Evolutionary conservation across 2,329 filamentous ascomycete species (phyloP).

Genomic region (Apiospora malaysiana): DNA sequence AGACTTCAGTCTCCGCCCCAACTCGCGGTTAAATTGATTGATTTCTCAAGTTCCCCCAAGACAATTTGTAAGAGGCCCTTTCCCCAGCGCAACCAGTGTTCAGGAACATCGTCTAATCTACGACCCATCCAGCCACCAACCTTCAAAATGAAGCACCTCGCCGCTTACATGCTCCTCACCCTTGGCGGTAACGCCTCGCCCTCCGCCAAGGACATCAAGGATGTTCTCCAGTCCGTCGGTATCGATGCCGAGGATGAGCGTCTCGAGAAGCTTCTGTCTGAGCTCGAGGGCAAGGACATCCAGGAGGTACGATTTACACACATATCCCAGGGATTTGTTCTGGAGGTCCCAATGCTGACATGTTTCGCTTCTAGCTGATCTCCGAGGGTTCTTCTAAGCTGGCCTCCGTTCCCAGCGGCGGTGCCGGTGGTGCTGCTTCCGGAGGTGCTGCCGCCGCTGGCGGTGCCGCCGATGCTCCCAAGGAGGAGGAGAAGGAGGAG

Average conservation of each 20-base stretch:
- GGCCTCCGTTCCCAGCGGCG: constrained; percentile 94
- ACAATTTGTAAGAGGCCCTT: constrained; percentile 1
- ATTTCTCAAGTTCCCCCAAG: constrained; percentile 78
- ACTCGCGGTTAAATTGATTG: constrained; percentile 99
- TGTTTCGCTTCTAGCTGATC: constrained; percentile 72
- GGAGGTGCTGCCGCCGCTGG: constrained; percentile 69
- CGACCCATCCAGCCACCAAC: constrained; percentile 33
- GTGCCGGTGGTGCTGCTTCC: constrained; percentile 73
- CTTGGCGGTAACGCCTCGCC: constrained; percentile 92
- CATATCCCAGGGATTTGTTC: background rate
- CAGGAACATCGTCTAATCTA: constrained; percentile 28
- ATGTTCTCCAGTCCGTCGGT: constrained; percentile 89
- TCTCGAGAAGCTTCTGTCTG: constrained; percentile 82
- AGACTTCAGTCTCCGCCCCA: constrained; percentile 98
- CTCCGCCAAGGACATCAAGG: constrained; percentile 84
- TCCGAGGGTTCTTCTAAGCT: constrained; percentile 89
- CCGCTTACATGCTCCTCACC: constrained; percentile 96
- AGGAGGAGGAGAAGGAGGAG: constrained; percentile 74
- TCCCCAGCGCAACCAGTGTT: background rate
- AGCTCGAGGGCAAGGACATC: constrained; percentile 93
- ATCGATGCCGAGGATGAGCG: constrained; percentile 92
- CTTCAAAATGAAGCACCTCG: constrained; percentile 98
- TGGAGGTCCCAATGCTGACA: constrained; percentile 29
- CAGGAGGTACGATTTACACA: constrained; percentile 72
- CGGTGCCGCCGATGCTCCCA: constrained; percentile 67